A percentile compares a stretch with the other conserved stretches of the same genome.
These are phyloP conservation scores for Phytophthora lateralis DNA, from an alignment of 352 stramenopile genomes.

Conservation along the genomic window DNA sequence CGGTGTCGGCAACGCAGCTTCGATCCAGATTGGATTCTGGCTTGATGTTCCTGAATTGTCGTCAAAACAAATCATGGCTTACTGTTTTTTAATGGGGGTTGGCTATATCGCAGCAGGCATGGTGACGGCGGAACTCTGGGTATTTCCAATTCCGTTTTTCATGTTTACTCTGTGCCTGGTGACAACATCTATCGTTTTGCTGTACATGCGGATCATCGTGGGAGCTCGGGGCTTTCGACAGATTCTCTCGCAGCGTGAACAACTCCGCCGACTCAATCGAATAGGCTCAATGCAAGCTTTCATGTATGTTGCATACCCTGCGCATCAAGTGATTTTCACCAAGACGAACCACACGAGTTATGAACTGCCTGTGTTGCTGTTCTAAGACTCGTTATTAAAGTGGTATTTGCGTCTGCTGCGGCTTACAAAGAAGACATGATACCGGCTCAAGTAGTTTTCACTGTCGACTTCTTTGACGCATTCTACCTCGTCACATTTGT, in stretches of 20 bases:
- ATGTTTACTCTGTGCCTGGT: constrained; percentile 15
- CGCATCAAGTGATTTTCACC: constrained; percentile 24
- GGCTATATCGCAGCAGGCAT: constrained; percentile 22
- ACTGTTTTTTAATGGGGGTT: constrained; percentile 9
- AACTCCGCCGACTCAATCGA: constrained; percentile 8
- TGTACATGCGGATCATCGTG: constrained; percentile 17
- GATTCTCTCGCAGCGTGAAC: constrained; percentile 3
- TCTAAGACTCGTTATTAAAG: constrained; percentile 12
- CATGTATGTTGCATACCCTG: constrained; percentile 24
- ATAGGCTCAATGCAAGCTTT: constrained; percentile 13
- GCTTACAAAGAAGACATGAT: constrained; percentile 30
- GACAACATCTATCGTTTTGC: constrained; percentile 11
- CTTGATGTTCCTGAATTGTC: constrained; percentile 19
- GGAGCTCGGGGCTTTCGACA: constrained; percentile 9
- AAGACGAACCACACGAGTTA: constrained; percentile 9
- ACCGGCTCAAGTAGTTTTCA: constrained; percentile 24
- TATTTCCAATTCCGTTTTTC: constrained; percentile 32
- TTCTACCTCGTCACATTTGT: constrained; percentile 23
- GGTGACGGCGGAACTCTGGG: constrained; percentile 15
- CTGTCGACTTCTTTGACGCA: constrained; percentile 24
- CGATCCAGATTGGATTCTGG: constrained; percentile 18
- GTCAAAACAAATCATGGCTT: constrained; percentile 10
- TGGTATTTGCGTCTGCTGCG: constrained; percentile 6
- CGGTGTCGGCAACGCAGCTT: constrained; percentile 13
- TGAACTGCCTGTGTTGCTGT: constrained; percentile 22